phyloP scores from a whole-genome alignment of 2,329 filamentous ascomycete species.

The Byssochlamys sp. region DNA sequence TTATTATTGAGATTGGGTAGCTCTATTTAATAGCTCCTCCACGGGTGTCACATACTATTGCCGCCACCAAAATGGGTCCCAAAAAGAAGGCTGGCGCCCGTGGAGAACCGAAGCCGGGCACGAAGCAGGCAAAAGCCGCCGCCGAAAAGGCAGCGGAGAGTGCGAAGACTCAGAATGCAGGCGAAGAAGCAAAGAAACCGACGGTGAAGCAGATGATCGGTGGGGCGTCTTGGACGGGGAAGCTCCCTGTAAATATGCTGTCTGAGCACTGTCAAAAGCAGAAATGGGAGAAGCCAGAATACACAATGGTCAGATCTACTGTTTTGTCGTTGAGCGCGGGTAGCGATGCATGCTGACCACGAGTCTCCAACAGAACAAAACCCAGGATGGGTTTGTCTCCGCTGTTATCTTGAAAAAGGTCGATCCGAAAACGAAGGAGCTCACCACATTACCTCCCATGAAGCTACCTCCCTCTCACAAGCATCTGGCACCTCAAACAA shows the following conservation, averaged over 20 bases:
- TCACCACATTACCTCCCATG: slow-evolving; percentile 67
- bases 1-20: background rate
- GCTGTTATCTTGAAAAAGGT: slow-evolving; percentile 65
- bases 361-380: slow-evolving; percentile 47
- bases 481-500: slow-evolving; percentile 64
- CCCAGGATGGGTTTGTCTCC: slow-evolving; percentile 64
- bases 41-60: slow-evolving; percentile 12
- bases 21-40: slow-evolving; percentile 7
- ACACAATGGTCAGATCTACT: slow-evolving; percentile 55
- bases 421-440: slow-evolving; percentile 74
- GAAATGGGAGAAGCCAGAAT: slow-evolving; percentile 89
- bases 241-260: slow-evolving; percentile 84
- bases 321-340: background rate
- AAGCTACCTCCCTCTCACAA: slow-evolving; percentile 68
- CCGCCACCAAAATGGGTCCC: slow-evolving; percentile 25
- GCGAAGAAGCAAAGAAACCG: slow-evolving; percentile 47
- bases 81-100: slow-evolving; percentile 33
- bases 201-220: slow-evolving; percentile 71
- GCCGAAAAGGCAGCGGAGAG: slow-evolving; percentile 23
- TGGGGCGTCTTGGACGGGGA: slow-evolving; percentile 92
- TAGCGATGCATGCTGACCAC: background rate
- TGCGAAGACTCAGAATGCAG: slow-evolving; percentile 26
- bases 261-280: slow-evolving; percentile 92
- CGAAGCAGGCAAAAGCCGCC: slow-evolving; percentile 32
- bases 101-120: slow-evolving; percentile 31